phyloP scores from a whole-genome alignment of 129 eudicot genomes.

The Tanacetum coccineum region DNA sequence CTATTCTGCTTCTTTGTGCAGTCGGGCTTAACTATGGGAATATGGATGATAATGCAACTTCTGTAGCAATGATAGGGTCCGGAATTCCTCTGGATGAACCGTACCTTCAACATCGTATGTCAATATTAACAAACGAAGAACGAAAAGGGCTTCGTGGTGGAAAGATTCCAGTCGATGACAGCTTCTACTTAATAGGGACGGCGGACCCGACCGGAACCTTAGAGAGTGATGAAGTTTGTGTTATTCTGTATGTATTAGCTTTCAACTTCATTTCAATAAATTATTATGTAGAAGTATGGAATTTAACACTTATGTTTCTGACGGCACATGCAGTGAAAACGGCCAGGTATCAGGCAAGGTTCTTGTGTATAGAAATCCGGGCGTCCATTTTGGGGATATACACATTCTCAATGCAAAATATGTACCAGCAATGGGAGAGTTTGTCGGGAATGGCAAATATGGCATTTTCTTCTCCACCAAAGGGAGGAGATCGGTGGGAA shows the following conservation, averaged over 20 bases:
- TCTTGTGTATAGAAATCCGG: constrained; percentile 78
- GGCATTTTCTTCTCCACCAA: constrained; percentile 78
- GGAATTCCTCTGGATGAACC: constrained; percentile 54
- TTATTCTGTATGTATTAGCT: constrained; percentile 28
- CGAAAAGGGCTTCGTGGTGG: constrained; percentile 32
- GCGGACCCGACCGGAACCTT: constrained; percentile 37
- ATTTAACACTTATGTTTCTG: constrained; percentile 16
- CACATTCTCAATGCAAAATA: constrained; percentile 57
- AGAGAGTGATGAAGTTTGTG: constrained; percentile 30
- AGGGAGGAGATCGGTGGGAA: constrained; percentile 62
- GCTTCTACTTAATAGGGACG: constrained; percentile 33
- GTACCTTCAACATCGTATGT: constrained; percentile 27
- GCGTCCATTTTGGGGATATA: constrained; percentile 77
- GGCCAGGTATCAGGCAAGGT: constrained; percentile 76
- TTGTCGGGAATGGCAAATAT: constrained; percentile 71
- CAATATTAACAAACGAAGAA: constrained; percentile 30
- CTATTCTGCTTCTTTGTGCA: constrained; percentile 30
- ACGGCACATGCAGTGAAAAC: constrained; percentile 43
- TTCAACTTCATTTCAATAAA: constrained; percentile 10
- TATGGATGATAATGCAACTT: constrained; percentile 42
- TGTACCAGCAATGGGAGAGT: constrained; percentile 47
- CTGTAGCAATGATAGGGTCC: constrained; percentile 55
- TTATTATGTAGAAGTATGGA: background rate
- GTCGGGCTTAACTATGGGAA: constrained; percentile 54
- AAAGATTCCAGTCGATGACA: constrained; percentile 25